Evolutionary conservation across 2,329 filamentous ascomycete species (phyloP), one percentile per base, ranked within the genome.

Genomic region (Spiromastix sp.): DNA sequence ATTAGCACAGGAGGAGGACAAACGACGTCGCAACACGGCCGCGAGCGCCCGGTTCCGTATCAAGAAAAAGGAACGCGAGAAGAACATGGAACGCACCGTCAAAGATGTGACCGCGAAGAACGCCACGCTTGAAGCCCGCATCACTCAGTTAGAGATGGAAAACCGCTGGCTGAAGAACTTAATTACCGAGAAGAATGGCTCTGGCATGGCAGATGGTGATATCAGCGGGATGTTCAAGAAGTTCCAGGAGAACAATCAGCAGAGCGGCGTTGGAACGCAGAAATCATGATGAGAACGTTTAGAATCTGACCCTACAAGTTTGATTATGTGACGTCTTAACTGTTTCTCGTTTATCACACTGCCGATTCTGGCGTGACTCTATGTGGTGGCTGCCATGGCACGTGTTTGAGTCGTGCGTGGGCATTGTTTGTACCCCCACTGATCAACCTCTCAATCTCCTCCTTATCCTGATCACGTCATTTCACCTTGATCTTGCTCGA

Each of bases 1-100:
- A 25, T 47, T 77, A 4, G 81, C 81, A 9, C 85, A 85, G 15
- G 85, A 93, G 59, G 85, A 93, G 61, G 85, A 93, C 57, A 93
- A 93, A 66, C 80, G 85, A 32, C 77, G 85, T 40, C 78, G 85
- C 44, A 93, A 93, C 64, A 93, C 86, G 2, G 85, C 85, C 20
- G 85, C 85, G 37, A 86, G 80, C 46, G 85, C 85, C 12, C 81
- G 85, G 32, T 93, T 93, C 71, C 81, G 85, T 40, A 77, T 91
- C 56, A 93, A 93, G 77, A 93, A 93, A 79, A 93, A 93, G 75
- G 84, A 91, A 64, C 80, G 85, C 33, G 85, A 93, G 66, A 82
- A 87, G 59, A 81, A 83, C 6, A 75, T 93, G 34, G 84, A 89
- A 60, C 77, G 77, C 51, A 80, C 77, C 3, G 79, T 85, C 49